Base-by-base conservation (phyloP, 163 green algal species). In the Scenedesmus sp. region DNA sequence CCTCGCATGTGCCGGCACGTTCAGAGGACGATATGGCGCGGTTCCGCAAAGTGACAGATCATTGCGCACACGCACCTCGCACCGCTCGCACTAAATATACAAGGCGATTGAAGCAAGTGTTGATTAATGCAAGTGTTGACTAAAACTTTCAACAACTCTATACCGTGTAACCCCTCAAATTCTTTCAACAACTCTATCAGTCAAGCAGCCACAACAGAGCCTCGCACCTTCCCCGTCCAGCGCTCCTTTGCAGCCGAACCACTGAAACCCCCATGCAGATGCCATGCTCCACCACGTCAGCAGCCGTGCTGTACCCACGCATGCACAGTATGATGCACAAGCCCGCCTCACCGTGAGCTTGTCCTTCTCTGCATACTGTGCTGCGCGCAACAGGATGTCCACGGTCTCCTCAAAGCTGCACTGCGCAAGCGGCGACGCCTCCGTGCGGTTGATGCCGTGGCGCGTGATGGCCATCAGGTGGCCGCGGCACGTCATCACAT, bases 401-500 rank as follows among this genome's bases (percentile, higher is more conserved):
- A 99, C 97, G 13, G 98, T 99, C 97, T 99, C 98, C 95, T 99
- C 98, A 93, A 99, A 99, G 89, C 94, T 98, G 92, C 96, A 99
- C 90, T 98, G 94, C 82, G 92, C 94, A 78, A 99, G 93, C 4
- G 98, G 98, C 3, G 97, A 97, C n/a, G 97, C 98, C 68, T 99
- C 98, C 13, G 95, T 97, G 86, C 98, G 95, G 96, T 99, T 99
- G 97, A 99, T 99, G 89, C 98, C 98, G 91, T 99, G 98, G 44
- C 98, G 96, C 6, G 98, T 99, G 97, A 99, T 99, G 78, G 98
- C 97, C 98, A 99, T 99, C 78, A 99, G 96, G 92, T 99, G 97
- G 56, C 98, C 98, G 37, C 97, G 94, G 85, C 95, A 96, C 7
- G 98, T 99, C 98, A 99, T 99, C 44, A 97, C 96, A 91, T 99